phyloP scores from a whole-genome alignment of 352 stramenopile genomes.

The Pythium periplocum region DNA sequence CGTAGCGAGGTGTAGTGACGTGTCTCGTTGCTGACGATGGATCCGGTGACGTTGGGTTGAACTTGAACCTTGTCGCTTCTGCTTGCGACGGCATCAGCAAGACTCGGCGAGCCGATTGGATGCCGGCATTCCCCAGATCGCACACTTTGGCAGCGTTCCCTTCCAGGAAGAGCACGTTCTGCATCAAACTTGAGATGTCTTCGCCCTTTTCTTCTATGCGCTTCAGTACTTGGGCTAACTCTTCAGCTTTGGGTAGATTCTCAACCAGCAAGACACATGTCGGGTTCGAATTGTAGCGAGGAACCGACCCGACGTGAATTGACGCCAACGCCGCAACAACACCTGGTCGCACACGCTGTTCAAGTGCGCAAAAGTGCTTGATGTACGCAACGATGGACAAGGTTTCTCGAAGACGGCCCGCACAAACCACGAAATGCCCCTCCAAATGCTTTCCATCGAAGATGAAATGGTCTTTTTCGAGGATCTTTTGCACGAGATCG shows the following conservation, averaged over 20 bases:
- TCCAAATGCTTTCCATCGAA: conserved; percentile 6
- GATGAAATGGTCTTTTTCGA: conserved; percentile 11
- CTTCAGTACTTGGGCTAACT: conserved; percentile 11
- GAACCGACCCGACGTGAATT: too few relatives aligned
- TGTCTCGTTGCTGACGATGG: conserved; percentile 1
- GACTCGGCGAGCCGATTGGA: conserved; percentile 14
- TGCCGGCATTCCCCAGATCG: conserved; percentile 14
- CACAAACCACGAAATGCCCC: conserved; percentile 22
- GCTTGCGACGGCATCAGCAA: conserved; percentile 14
- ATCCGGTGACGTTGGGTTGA: conserved; percentile 4
- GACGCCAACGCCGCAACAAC: too few relatives aligned
- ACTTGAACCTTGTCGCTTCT: conserved; percentile 7
- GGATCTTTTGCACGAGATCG: conserved; percentile 1
- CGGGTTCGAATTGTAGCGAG: conserved; percentile 1
- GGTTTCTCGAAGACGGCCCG: conserved; percentile 12
- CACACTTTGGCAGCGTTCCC: conserved; percentile 10
- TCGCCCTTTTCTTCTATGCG: conserved; percentile 16
- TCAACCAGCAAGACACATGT: conserved; percentile 21
- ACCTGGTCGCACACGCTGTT: not conserved
- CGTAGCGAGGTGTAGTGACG: conserved; percentile 4
- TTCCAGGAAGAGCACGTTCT: conserved; percentile 20
- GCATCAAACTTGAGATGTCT: conserved; percentile 8
- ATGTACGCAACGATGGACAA: conserved; percentile 15
- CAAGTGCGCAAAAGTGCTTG: conserved; percentile 7
- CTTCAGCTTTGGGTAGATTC: conserved; percentile 9